Evolutionary conservation across 345 rosid species (phyloP).

Genomic region (Populus euphratica): DNA sequence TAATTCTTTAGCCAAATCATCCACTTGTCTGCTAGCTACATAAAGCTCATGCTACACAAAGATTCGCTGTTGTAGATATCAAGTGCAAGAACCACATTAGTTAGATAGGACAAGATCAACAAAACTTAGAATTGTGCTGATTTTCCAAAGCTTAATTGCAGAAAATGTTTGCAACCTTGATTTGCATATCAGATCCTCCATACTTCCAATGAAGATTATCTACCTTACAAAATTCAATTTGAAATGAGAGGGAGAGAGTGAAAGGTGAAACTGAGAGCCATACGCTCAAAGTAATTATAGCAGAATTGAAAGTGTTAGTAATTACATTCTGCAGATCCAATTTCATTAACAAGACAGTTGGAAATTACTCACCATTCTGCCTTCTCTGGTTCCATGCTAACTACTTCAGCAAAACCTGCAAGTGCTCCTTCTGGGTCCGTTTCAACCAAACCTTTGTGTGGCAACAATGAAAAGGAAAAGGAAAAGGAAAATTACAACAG

Average conservation of each 20-base stretch:
- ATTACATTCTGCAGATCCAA: neutral
- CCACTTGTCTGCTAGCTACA: conserved; percentile 1
- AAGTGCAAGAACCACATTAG: neutral
- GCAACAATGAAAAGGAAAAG: neutral
- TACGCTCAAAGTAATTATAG: neutral
- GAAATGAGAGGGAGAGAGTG: neutral
- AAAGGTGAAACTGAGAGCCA: neutral
- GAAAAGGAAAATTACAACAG: neutral
- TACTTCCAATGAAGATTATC: neutral
- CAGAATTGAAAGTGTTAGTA: neutral
- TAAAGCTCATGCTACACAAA: neutral
- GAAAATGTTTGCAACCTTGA: neutral
- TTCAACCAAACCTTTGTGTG: conserved; percentile 72
- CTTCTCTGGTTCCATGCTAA: conserved; percentile 93
- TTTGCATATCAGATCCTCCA: neutral
- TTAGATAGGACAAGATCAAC: neutral
- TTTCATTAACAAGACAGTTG: neutral
- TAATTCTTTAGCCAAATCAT: neutral
- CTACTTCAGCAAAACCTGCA: conserved; percentile 90
- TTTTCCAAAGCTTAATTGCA: neutral
- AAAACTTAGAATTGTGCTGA: neutral
- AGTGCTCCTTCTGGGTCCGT: conserved; percentile 92
- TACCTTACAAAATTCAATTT: neutral
- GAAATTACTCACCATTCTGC: conserved; percentile 75
- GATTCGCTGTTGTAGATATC: neutral